These are phyloP conservation scores for Thelonectria discophora DNA, from an alignment of 2,329 filamentous ascomycete genomes.

Conservation along the genomic window DNA sequence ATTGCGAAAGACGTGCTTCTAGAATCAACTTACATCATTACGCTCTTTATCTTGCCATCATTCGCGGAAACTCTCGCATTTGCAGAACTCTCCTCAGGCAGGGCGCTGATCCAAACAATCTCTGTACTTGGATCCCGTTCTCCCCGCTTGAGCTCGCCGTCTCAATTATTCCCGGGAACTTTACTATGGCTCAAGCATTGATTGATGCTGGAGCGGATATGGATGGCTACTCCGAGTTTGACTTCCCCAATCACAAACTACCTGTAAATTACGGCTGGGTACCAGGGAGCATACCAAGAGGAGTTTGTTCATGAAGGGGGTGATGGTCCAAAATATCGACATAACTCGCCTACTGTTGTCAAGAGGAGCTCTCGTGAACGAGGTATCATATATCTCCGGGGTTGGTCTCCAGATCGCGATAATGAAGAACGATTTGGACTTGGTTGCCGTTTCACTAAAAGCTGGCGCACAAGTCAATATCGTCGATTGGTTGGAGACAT, in stretches of 20 bases:
- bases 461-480: background rate
- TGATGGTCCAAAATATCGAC: conserved; percentile 1
- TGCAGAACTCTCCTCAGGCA: background rate
- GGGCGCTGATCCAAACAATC: background rate
- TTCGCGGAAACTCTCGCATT: background rate
- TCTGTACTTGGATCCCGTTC: background rate
- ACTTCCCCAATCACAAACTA: too few species aligned
- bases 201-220: background rate
- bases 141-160: conserved; percentile 12
- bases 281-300: background rate
- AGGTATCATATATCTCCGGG: background rate
- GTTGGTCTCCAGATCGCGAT: conserved; percentile 8
- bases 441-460: background rate
- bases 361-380: background rate
- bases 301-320: conserved; percentile 4
- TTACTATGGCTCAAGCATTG: background rate
- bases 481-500: background rate
- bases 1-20: too few species aligned
- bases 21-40: too few species aligned
- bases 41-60: conserved; percentile 1
- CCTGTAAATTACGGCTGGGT: too few species aligned
- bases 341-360: conserved; percentile 4
- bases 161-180: background rate
- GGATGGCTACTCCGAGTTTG: background rate
- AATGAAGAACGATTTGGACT: background rate